These are phyloP conservation scores for Ascochyta clinopodiicola DNA, from an alignment of 2,329 filamentous ascomycete genomes.

Conservation along the genomic window DNA sequence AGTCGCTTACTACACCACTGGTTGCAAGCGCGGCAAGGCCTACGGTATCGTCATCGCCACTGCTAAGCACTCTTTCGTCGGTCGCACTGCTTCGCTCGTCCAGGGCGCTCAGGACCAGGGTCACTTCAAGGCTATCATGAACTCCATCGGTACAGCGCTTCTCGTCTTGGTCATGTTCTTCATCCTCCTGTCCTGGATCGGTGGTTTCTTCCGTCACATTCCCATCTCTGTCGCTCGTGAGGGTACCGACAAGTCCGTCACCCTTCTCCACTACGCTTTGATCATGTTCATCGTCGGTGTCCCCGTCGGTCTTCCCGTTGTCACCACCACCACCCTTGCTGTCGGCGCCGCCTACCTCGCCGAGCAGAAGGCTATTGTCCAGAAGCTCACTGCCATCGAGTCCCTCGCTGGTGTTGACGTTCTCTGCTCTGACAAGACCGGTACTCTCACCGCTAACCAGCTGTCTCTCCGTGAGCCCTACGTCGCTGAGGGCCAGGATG, in stretches of 20 bases:
- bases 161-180: slow-evolving; percentile 79
- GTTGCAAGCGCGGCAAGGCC: slow-evolving; percentile 81
- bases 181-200: slow-evolving; percentile 77
- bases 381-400: slow-evolving; percentile 81
- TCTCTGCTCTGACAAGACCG: slow-evolving; percentile 83
- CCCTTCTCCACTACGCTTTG: slow-evolving; percentile 58
- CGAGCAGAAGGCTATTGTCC: slow-evolving; percentile 79
- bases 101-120: slow-evolving; percentile 77
- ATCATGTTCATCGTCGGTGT: slow-evolving; percentile 76
- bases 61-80: slow-evolving; percentile 76
- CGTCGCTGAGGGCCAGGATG: slow-evolving; percentile 76
- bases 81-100: slow-evolving; percentile 75
- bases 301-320: slow-evolving; percentile 77
- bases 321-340: slow-evolving; percentile 78
- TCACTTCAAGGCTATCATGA: slow-evolving; percentile 75
- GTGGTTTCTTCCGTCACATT: slow-evolving; percentile 77
- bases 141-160: slow-evolving; percentile 76
- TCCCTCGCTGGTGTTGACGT: slow-evolving; percentile 72
- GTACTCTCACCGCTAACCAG: slow-evolving; percentile 78
- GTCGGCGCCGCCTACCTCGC: slow-evolving; percentile 80
- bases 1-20: slow-evolving; percentile 77
- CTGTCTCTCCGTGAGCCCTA: slow-evolving; percentile 78
- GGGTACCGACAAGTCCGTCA: slow-evolving; percentile 61
- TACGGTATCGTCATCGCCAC: slow-evolving; percentile 72
- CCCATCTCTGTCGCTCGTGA: slow-evolving; percentile 65